Base-by-base conservation (phyloP, 352 stramenopile genomes). In the Pythium dissimile region DNA sequence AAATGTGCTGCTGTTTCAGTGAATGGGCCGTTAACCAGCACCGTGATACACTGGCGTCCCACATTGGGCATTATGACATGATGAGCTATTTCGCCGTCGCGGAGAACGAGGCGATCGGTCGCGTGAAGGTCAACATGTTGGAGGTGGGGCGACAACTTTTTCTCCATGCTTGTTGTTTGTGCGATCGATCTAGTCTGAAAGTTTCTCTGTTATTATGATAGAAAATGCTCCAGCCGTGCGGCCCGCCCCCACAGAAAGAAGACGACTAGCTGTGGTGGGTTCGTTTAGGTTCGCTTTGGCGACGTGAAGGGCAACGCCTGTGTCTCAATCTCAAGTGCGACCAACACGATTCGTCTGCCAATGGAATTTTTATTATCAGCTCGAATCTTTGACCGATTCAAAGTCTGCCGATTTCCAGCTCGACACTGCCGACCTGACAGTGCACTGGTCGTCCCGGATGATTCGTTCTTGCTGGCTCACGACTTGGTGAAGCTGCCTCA, bases 21-120 rank as follows among this genome's bases (percentile, higher is more conserved):
- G 96, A 99, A 73, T 99, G 95, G 94, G 80, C 96, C 0, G 95
- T 97, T 18, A 99, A 99, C 75, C 95, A 99, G 77, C 97, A 99
- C 72, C 93, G 97, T 12, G 97, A 99, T 74, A 98, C 96, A 8
- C 78, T 98, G 32, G 96, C 97, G 6, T 98, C 89, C 47, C 95
- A 99, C 66, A 66, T 99, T 24, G 96, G 96, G 24, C 96, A 99
- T 73, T 94, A 94, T 61, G 97, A 99, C 80, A 97, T 99, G 86
- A 66, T 99, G 8, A 88, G 75, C 24, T 99, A 99, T 75, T 98
- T 98, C 69, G 93, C 96, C 9, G 94, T 98, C 32, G 97, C 96
- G 13, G 92, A 99, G 77, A 99, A 99, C 73, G 92, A 98, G 72
- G 93, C 89, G 23, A 79, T 98, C 50, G 96, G 94, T 41, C 87